These are phyloP conservation scores for Psilocybe mexicana DNA, from an alignment of 1,284 basidiomycete genomes.

Conservation along the genomic window DNA sequence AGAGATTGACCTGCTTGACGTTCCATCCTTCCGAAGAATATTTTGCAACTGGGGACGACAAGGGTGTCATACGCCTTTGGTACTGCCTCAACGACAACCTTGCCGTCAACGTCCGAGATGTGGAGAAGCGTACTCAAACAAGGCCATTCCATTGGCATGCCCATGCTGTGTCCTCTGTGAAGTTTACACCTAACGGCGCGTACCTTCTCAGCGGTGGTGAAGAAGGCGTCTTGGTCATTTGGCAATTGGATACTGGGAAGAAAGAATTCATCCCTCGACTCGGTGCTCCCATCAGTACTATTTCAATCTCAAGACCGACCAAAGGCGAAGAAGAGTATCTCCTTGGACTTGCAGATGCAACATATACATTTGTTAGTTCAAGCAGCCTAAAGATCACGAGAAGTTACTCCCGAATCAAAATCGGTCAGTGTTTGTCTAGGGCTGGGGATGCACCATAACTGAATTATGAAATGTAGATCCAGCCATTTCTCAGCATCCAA, in stretches of 20 bases:
- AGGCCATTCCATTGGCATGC: slow-evolving; percentile 96
- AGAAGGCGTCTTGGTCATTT: slow-evolving; percentile 93
- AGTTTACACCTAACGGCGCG: slow-evolving; percentile 90
- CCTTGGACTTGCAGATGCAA: slow-evolving; percentile 82
- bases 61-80: slow-evolving; percentile 89
- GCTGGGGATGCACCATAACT: background rate
- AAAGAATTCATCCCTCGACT: slow-evolving; percentile 92
- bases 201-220: slow-evolving; percentile 95
- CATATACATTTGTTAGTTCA: slow-evolving; percentile 77
- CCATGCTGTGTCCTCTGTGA: slow-evolving; percentile 87
- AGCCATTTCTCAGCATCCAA: slow-evolving; percentile 37
- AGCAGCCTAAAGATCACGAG: slow-evolving; percentile 73
- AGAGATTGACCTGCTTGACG: slow-evolving; percentile 82
- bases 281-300: slow-evolving; percentile 81
- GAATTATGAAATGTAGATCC: slow-evolving; percentile 41
- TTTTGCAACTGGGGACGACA: slow-evolving; percentile 92
- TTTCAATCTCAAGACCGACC: slow-evolving; percentile 53
- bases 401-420: slow-evolving; percentile 77
- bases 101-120: slow-evolving; percentile 50
- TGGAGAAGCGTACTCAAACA: slow-evolving; percentile 79
- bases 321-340: slow-evolving; percentile 83
- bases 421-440: slow-evolving; percentile 51
- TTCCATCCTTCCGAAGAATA: slow-evolving; percentile 91
- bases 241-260: slow-evolving; percentile 87
- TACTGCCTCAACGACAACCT: slow-evolving; percentile 78